Conservation (phyloP, 495 filamentous ascomycete species). For the Tuber indicum region DNA sequence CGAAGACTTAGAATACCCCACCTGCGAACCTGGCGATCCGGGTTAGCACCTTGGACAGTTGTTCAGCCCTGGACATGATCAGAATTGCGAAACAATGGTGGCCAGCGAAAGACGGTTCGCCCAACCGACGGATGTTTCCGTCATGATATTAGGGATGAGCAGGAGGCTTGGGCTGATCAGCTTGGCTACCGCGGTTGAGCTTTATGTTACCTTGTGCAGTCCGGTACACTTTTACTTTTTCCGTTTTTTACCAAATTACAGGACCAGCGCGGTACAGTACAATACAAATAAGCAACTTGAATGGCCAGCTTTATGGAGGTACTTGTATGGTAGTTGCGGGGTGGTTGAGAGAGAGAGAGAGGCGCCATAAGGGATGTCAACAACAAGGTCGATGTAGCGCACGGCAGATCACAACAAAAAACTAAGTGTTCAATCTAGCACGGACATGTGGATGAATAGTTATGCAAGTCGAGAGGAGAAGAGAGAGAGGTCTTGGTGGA, state of each 20-base stretch:
- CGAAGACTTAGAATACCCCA: background rate
- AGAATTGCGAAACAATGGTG: background rate
- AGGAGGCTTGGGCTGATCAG: slow-evolving; percentile 1
- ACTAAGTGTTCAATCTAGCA: background rate
- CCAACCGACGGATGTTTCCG: background rate
- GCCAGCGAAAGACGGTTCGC: background rate
- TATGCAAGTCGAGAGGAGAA: background rate
- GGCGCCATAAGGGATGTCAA: background rate
- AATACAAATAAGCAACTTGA: background rate
- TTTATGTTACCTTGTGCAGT: background rate
- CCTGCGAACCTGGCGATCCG: background rate
- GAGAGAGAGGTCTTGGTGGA: background rate
- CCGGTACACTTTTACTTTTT: background rate
- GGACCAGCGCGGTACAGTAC: background rate
- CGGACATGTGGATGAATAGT: background rate
- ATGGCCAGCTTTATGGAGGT: background rate
- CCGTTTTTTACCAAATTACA: background rate
- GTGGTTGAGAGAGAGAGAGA: too few species aligned
- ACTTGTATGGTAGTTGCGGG: background rate
- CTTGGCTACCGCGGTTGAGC: background rate
- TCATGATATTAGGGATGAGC: background rate
- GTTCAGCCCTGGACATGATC: background rate
- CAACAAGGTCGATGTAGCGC: background rate
- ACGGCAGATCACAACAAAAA: background rate
- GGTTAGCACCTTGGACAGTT: background rate